A percentile compares a stretch with the other conserved stretches of the same genome.
phyloP scores from a whole-genome alignment of 306 rosid species.

The Elaeagnus macrophylla region DNA sequence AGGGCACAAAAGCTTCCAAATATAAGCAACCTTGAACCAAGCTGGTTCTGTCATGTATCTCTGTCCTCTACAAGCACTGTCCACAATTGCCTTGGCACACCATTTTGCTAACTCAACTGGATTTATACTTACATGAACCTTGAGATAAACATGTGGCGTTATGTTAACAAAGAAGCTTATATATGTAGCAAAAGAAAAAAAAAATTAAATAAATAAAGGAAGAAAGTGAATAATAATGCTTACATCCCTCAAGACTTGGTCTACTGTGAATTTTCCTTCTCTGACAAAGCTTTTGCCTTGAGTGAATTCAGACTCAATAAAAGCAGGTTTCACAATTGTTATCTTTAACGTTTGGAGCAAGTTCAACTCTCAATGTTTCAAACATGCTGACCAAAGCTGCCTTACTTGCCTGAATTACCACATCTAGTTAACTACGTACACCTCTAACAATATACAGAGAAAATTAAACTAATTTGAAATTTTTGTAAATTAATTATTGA shows the following conservation, averaged over 20 bases:
- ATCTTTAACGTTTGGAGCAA: slow-evolving; percentile 39
- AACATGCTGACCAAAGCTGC: slow-evolving; percentile 42
- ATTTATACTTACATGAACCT: slow-evolving; percentile 13
- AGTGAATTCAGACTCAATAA: slow-evolving; percentile 37
- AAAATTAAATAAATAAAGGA: background rate
- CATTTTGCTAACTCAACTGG: slow-evolving; percentile 17
- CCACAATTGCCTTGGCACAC: slow-evolving; percentile 28
- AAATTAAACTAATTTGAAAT: background rate
- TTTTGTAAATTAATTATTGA: background rate
- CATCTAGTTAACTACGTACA: too few species aligned
- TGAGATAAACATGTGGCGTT: too few species aligned
- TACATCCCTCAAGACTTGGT: slow-evolving; percentile 56
- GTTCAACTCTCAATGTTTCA: slow-evolving; percentile 52
- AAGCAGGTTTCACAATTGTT: slow-evolving; percentile 57
- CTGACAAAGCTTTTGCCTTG: slow-evolving; percentile 34
- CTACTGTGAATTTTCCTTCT: slow-evolving; percentile 28
- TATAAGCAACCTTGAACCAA: slow-evolving; percentile 24
- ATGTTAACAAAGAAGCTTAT: too few species aligned
- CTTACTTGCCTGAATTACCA: slow-evolving; percentile 48
- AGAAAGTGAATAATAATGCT: slow-evolving; percentile 12
- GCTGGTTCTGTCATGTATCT: slow-evolving; percentile 32
- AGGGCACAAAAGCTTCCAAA: slow-evolving; percentile 32
- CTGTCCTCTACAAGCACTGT: slow-evolving; percentile 24
- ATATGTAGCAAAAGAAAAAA: background rate
- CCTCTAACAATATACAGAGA: background rate